A percentile compares a stretch with the other conserved stretches of the same genome.
phyloP scores from a whole-genome alignment of 192 early-diverging fungal species.

The Coemansia interrupta region DNA sequence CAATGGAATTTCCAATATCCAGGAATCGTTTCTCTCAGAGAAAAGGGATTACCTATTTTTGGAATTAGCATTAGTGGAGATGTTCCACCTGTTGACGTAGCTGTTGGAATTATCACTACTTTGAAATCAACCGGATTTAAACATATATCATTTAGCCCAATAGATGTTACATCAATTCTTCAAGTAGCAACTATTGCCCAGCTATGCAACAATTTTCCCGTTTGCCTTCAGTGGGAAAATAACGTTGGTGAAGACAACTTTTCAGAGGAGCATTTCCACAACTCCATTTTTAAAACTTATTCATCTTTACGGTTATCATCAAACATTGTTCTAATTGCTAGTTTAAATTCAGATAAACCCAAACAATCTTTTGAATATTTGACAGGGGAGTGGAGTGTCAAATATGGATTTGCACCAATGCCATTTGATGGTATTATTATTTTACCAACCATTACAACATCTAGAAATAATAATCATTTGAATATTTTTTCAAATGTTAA shows the following conservation, averaged over 20 bases:
- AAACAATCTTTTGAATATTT: slow-evolving; percentile 85
- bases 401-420: slow-evolving; percentile 84
- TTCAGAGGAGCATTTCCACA: slow-evolving; percentile 86
- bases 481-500: no score
- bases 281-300: slow-evolving; percentile 79
- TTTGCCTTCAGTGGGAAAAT: slow-evolving; percentile 87
- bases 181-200: slow-evolving; percentile 60
- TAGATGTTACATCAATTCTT: slow-evolving; percentile 72
- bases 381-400: slow-evolving; percentile 85
- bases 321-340: slow-evolving; percentile 85
- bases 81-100: slow-evolving; percentile 81
- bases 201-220: slow-evolving; percentile 60
- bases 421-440: slow-evolving; percentile 59
- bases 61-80: slow-evolving; percentile 91
- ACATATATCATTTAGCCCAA: slow-evolving; percentile 83
- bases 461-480: no score
- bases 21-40: slow-evolving; percentile 64
- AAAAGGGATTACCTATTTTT: slow-evolving; percentile 81
- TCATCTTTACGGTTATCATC: slow-evolving; percentile 62
- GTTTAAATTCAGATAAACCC: slow-evolving; percentile 89
- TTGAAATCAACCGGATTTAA: slow-evolving; percentile 73
- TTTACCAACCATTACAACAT: slow-evolving; percentile 81
- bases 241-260: slow-evolving; percentile 86
- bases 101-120: slow-evolving; percentile 71
- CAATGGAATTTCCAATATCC: slow-evolving; percentile 86